Base-by-base conservation (phyloP, 495 filamentous ascomycete species). In the Massariosphaeria phaeospora region DNA sequence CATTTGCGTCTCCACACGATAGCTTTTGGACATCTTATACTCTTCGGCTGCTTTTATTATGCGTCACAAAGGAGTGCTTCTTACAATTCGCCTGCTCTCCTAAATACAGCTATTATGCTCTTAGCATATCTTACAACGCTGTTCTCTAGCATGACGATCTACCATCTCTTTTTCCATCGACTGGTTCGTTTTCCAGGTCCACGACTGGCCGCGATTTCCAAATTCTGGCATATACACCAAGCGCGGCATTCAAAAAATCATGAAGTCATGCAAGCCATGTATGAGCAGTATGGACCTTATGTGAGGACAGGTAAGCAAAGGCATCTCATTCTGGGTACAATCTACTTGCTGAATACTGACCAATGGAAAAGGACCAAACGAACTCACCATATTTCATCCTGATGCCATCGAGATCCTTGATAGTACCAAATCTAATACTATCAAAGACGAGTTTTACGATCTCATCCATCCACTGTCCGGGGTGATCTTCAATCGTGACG, bases 341-440 rank as follows among this genome's bases (percentile, higher is more conserved):
- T n/a, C n/a, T n/a, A n/a, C n/a, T n/a, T n/a, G n/a, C n/a, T n/a
- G n/a, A n/a, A n/a, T n/a, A n/a, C n/a, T n/a, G n/a, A n/a, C n/a
- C n/a, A n/a, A n/a, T n/a, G n/a, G 8, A 35, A n/a, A 25, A 57
- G 54, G 54, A 35, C 54, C 54, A 15, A 53, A 52, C 13, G 54
- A 57, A 20, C 29, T 57, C 15, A 43, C 48, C n/a, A 36, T 57
- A 15, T 57, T 57, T 36, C 46, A 57, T 26, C 34, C 54, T 1
- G 36, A 20, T 7, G 54, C 33, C 8, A 12, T 52, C 13, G 48
- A 57, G 30, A n/a, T 36, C 12, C 25, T 57, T 7, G 48, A 57
- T 34, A 47, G 54, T 8, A 10, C 30, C 20, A 51, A 45, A 15
- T 44, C 43, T 29, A n/a, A 44, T 12, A 44, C 23, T 13, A 31